phyloP scores from a whole-genome alignment of 768 basidiomycete species.

The Sarcomyxa edulis region DNA sequence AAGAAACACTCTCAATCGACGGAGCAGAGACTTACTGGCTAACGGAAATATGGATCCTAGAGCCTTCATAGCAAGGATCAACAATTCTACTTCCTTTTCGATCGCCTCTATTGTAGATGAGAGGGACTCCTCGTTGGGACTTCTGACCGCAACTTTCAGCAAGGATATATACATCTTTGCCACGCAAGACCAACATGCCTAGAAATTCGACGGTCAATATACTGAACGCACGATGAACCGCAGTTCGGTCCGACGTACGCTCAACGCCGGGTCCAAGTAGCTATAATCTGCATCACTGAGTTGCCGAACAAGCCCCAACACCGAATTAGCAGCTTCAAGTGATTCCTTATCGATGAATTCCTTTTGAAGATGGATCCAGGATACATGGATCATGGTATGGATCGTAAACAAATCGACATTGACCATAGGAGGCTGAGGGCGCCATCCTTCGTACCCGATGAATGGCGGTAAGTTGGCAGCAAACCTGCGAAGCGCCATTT shows the following conservation, averaged over 20 bases:
- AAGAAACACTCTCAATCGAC: too few relatives aligned
- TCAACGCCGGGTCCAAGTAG: slow-evolving; percentile 48
- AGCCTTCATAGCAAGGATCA: slow-evolving; percentile 27
- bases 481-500: slow-evolving; percentile 42
- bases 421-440: slow-evolving; percentile 25
- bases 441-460: slow-evolving; percentile 25
- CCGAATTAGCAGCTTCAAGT: slow-evolving; percentile 35
- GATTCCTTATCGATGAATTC: slow-evolving; percentile 35
- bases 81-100: slow-evolving; percentile 26
- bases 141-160: slow-evolving; percentile 16
- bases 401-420: slow-evolving; percentile 40
- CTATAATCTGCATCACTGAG: slow-evolving; percentile 46
- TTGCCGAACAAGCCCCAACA: slow-evolving; percentile 39
- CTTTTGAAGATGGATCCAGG: slow-evolving; percentile 46
- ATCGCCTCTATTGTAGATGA: slow-evolving; percentile 14
- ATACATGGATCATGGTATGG: slow-evolving; percentile 44
- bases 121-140: slow-evolving; percentile 7
- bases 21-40: slow-evolving; percentile 21
- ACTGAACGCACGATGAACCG: not conserved
- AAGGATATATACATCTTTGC: slow-evolving; percentile 33
- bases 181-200: slow-evolving; percentile 34
- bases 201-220: slow-evolving; percentile 2
- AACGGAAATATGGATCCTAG: slow-evolving; percentile 29
- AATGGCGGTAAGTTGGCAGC: slow-evolving; percentile 33
- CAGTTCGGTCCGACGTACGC: slow-evolving; percentile 29